phyloP scores from a whole-genome alignment of 805 yeast species.

The Myxozyma vanderwaltii region DNA sequence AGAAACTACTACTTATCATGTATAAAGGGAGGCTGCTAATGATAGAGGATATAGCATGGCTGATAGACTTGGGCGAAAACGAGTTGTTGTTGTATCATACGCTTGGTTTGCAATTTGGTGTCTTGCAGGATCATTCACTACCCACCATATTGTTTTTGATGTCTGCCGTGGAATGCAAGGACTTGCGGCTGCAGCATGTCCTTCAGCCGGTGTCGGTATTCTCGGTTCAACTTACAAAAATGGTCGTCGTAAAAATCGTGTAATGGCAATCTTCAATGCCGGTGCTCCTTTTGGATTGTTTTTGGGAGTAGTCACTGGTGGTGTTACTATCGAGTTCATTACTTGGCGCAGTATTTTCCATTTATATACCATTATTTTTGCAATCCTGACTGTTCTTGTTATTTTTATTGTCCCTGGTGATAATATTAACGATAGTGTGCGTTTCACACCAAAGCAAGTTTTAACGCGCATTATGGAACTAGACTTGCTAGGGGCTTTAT shows the following conservation, averaged over 20 bases:
- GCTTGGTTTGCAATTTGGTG: slow-evolving; percentile 41
- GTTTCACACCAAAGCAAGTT: not conserved
- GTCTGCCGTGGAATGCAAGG: slow-evolving; percentile 52
- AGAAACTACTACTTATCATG: not conserved
- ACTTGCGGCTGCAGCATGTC: slow-evolving; percentile 48
- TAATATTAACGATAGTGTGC: slow-evolving; percentile 23
- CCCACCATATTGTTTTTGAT: slow-evolving; percentile 43
- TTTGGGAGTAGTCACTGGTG: slow-evolving; percentile 49
- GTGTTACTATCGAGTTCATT: slow-evolving; percentile 46
- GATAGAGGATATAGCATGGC: slow-evolving; percentile 41
- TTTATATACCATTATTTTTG: slow-evolving; percentile 47
- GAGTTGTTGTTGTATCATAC: slow-evolving; percentile 45
- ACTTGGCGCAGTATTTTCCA: slow-evolving; percentile 50
- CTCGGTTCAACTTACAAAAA: slow-evolving; percentile 49
- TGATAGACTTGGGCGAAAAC: slow-evolving; percentile 51
- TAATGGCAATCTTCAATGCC: slow-evolving; percentile 46
- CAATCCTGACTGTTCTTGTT: slow-evolving; percentile 38
- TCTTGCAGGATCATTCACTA: slow-evolving; percentile 42
- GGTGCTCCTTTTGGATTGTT: slow-evolving; percentile 56
- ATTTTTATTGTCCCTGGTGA: slow-evolving; percentile 47
- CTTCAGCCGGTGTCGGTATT: slow-evolving; percentile 54
- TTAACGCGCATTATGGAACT: slow-evolving; percentile 34
- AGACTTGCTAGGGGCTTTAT: slow-evolving; percentile 50
- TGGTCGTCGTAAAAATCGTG: slow-evolving; percentile 42
- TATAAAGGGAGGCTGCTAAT: not conserved